These are phyloP conservation scores for Skeletonema tropicum DNA, from an alignment of 108 stramenopile species.

Conservation along the genomic window DNA sequence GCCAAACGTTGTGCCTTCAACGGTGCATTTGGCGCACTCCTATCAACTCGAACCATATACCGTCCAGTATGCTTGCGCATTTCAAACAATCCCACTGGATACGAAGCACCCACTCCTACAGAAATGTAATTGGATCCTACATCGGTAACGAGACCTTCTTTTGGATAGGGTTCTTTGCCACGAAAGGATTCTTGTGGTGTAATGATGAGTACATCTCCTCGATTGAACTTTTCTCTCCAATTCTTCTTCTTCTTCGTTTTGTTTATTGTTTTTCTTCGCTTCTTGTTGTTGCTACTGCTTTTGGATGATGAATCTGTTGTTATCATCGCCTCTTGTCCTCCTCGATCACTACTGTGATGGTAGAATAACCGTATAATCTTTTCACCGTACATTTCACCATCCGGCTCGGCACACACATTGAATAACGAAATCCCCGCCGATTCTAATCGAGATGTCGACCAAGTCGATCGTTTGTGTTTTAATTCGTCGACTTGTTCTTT, in stretches of 20 bases:
- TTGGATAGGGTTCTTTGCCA: slow-evolving; percentile 41
- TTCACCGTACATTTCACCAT: slow-evolving; percentile 74
- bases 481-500: slow-evolving; percentile 35
- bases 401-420: slow-evolving; percentile 56
- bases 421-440: slow-evolving; percentile 55
- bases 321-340: not conserved
- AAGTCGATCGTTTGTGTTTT: slow-evolving; percentile 40
- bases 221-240: slow-evolving; percentile 49
- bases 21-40: slow-evolving; percentile 47
- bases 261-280: no score
- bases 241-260: no score
- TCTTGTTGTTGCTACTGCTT: no score
- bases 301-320: no score
- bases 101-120: slow-evolving; percentile 56
- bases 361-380: slow-evolving; percentile 58
- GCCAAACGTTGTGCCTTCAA: slow-evolving; percentile 57
- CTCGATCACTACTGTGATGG: not conserved
- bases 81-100: slow-evolving; percentile 72
- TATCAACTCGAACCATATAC: slow-evolving; percentile 66
- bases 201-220: slow-evolving; percentile 63
- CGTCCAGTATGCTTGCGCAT: slow-evolving; percentile 51
- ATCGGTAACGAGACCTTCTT: slow-evolving; percentile 67
- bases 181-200: slow-evolving; percentile 41
- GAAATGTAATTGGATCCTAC: slow-evolving; percentile 59
- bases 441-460: slow-evolving; percentile 53